Percentiles rank a stretch among this genome's conserved stretches.
Evolutionary conservation across 1,139 yeast genomes (phyloP).

Genomic region (Blastobotrys aristatus): DNA sequence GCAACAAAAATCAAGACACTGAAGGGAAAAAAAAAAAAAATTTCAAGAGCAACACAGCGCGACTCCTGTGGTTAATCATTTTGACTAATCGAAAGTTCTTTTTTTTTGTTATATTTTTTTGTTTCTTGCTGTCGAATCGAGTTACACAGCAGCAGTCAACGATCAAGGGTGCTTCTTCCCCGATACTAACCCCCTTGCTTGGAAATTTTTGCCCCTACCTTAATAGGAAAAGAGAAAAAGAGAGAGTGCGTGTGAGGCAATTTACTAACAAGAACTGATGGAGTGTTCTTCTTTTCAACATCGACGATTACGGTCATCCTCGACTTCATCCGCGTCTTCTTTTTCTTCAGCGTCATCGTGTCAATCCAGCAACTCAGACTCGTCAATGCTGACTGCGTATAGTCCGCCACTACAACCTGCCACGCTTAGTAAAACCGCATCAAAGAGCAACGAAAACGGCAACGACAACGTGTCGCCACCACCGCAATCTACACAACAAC

Average conservation of each 20-base stretch:
- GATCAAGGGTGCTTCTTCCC: no score
- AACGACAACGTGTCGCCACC: constrained; percentile 8
- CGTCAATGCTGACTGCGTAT: constrained; percentile 14
- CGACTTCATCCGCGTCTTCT: constrained; percentile 14
- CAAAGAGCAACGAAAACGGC: constrained; percentile 1
- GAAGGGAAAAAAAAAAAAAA: no score
- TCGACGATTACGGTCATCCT: constrained; percentile 12
- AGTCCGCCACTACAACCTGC: constrained; percentile 14
- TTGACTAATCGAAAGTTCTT: background rate
- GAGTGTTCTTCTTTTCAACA: constrained; percentile 11
- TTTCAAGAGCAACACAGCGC: no score
- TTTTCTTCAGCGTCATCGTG: constrained; percentile 13
- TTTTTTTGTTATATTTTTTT: background rate
- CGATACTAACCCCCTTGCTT: no score
- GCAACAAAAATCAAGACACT: background rate
- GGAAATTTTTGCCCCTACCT: no score
- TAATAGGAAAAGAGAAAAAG: no score
- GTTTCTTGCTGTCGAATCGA: background rate
- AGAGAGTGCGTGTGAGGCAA: no score
- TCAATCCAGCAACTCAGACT: constrained; percentile 10
- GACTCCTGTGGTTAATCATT: no score
- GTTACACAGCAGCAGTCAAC: no score
- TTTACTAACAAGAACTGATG: no score
- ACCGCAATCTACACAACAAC: background rate
- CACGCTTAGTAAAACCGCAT: background rate